A percentile compares a stretch with the other conserved stretches of the same genome.
phyloP scores from a whole-genome alignment of 2,329 filamentous ascomycete species.

The Tolypocladium amazonense region DNA sequence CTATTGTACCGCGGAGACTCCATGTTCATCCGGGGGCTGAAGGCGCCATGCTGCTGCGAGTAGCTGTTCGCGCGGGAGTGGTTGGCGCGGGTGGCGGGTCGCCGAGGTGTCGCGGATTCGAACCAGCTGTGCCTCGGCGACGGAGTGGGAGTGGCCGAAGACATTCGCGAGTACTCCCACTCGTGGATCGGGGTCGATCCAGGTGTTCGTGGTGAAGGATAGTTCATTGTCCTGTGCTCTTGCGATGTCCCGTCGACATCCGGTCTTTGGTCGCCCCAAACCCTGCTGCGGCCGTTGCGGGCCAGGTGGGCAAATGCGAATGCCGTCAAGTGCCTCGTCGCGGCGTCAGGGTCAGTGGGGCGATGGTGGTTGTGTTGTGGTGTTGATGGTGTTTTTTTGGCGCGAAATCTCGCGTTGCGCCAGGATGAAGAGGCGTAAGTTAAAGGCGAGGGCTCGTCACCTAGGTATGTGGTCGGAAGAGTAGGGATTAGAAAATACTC shows the following conservation, averaged over 20 bases:
- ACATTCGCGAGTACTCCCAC: constrained; percentile 42
- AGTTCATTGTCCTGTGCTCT: constrained; percentile 28
- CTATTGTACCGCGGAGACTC: constrained; percentile 53
- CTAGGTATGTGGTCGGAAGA: constrained; percentile 51
- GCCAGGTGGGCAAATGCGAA: background rate
- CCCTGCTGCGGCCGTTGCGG: background rate
- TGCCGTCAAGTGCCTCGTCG: background rate
- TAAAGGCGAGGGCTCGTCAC: constrained; percentile 41
- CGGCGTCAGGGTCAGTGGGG: background rate
- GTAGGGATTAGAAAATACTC: constrained; percentile 42
- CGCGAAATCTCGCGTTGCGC: background rate
- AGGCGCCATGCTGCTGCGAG: constrained; percentile 21
- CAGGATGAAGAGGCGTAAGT: constrained; percentile 24
- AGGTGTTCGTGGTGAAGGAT: constrained; percentile 27
- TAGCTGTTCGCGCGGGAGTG: constrained; percentile 27
- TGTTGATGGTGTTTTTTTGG: background rate
- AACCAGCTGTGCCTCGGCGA: constrained; percentile 43
- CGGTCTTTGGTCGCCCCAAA: constrained; percentile 1
- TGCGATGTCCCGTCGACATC: constrained; percentile 21
- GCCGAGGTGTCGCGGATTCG: constrained; percentile 36
- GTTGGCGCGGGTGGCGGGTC: constrained; percentile 41
- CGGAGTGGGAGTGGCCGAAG: constrained; percentile 45
- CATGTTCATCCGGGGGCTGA: constrained; percentile 34
- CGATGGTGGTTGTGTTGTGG: background rate
- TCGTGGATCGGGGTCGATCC: constrained; percentile 38